These are phyloP conservation scores for Pseudonitzschia multistriata DNA, from an alignment of 108 stramenopile species.

Conservation along the genomic window DNA sequence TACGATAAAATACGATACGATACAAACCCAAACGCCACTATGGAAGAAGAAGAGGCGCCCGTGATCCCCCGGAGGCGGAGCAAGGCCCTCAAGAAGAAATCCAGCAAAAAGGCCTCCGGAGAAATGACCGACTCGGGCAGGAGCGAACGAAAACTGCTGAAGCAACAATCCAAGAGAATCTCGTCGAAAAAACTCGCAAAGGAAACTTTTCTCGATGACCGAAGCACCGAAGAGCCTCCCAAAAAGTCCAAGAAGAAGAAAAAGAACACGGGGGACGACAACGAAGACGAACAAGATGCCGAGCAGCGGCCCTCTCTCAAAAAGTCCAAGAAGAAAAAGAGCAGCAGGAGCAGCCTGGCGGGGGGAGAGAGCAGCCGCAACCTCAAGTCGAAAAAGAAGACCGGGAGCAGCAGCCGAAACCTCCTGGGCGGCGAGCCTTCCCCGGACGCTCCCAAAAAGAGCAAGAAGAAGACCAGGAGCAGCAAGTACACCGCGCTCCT, in stretches of 20 bases:
- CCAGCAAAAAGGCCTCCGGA: background rate
- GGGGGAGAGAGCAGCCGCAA: background rate
- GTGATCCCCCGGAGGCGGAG: too few relatives aligned
- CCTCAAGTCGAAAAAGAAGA: background rate
- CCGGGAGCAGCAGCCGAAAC: background rate
- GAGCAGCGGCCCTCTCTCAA: too few relatives aligned
- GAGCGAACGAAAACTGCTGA: background rate
- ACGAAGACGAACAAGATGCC: background rate
- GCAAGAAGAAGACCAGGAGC: background rate
- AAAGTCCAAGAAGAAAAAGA: constrained; percentile 7
- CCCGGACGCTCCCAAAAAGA: background rate
- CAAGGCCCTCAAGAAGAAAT: background rate
- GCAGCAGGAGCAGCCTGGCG: background rate
- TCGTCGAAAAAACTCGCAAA: background rate
- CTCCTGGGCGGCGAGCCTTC: too few relatives aligned
- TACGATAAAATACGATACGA: too few relatives aligned
- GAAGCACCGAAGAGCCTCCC: background rate
- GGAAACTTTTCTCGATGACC: background rate
- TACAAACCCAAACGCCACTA: too few relatives aligned
- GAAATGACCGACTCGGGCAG: background rate
- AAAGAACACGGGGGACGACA: background rate
- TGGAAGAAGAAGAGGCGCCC: too few relatives aligned
- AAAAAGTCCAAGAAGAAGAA: constrained; percentile 6
- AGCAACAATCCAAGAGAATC: background rate
- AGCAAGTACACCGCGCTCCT: background rate